A percentile compares a stretch with the other conserved stretches of the same genome.
Evolutionary conservation across 768 basidiomycete genomes (phyloP).

Genomic region (Serpula lacrymans): DNA sequence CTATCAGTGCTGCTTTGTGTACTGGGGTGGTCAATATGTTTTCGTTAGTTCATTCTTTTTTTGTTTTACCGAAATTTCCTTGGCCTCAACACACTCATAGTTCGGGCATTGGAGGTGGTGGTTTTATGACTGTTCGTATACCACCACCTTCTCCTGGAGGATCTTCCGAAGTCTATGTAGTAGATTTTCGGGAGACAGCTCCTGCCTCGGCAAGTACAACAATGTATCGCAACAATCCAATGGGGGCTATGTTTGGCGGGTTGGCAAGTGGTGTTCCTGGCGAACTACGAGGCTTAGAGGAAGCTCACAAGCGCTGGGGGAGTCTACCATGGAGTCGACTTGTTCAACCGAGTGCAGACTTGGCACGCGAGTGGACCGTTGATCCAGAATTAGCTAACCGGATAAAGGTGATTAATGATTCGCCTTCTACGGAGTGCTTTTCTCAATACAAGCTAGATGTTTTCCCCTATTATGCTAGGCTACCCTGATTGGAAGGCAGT

Average conservation of each 20-base stretch:
- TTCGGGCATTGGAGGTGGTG: constrained; percentile 85
- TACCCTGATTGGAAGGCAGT: constrained; percentile 76
- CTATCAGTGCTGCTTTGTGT: constrained; percentile 77
- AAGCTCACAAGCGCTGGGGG: constrained; percentile 83
- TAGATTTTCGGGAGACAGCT: constrained; percentile 90
- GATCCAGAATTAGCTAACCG: constrained; percentile 72
- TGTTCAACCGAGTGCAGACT: constrained; percentile 66
- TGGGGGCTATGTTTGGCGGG: constrained; percentile 66
- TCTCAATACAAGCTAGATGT: constrained; percentile 31
- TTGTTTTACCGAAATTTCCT: constrained; percentile 5
- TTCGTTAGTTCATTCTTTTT: constrained; percentile 48
- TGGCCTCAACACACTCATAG: constrained; percentile 29
- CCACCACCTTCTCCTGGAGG: constrained; percentile 45
- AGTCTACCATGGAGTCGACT: constrained; percentile 73
- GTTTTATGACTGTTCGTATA: constrained; percentile 80
- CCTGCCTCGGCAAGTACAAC: constrained; percentile 67
- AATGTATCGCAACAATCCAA: constrained; percentile 68
- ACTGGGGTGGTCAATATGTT: constrained; percentile 87
- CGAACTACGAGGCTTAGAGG: constrained; percentile 83
- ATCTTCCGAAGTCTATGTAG: constrained; percentile 59
- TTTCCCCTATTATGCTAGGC: constrained; percentile 53
- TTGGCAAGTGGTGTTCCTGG: constrained; percentile 89
- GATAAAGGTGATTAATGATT: constrained; percentile 52
- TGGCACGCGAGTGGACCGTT: constrained; percentile 81
- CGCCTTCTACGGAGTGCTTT: background rate